Conservation (phyloP, 2,329 filamentous ascomycete species). For the Hypoxylon sp. region DNA sequence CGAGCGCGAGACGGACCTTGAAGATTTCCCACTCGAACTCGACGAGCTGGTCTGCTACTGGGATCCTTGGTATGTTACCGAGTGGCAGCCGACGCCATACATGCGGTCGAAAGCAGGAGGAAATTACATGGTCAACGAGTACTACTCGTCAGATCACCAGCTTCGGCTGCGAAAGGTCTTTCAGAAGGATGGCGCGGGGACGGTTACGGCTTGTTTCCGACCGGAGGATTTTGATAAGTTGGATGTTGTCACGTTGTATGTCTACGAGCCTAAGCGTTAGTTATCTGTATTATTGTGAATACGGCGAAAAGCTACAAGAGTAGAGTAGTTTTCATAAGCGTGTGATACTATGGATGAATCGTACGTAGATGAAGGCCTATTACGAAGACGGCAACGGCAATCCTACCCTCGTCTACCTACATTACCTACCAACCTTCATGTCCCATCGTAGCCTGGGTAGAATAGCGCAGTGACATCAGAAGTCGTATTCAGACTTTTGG, state of each 20-base stretch:
- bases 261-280: neutral
- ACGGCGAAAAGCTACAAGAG: neutral
- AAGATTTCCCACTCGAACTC: conserved; percentile 15
- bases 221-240: conserved; percentile 13
- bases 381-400: no score
- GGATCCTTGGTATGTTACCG: conserved; percentile 22
- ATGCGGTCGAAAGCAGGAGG: conserved; percentile 1
- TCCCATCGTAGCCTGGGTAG: no score
- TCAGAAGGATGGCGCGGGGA: conserved; percentile 2
- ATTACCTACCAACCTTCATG: no score
- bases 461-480: no score
- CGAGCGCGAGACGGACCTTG: neutral
- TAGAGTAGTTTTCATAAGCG: neutral
- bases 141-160: conserved; percentile 16
- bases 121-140: conserved; percentile 15
- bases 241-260: conserved; percentile 12
- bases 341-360: no score
- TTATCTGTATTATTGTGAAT: neutral
- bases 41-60: conserved; percentile 17
- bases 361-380: no score
- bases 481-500: no score
- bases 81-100: conserved; percentile 16
- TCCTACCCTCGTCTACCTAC: no score
- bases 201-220: conserved; percentile 4
- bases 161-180: conserved; percentile 15